Conservation (phyloP, 2,329 filamentous ascomycete genomes). For the Exophiala sideris region DNA sequence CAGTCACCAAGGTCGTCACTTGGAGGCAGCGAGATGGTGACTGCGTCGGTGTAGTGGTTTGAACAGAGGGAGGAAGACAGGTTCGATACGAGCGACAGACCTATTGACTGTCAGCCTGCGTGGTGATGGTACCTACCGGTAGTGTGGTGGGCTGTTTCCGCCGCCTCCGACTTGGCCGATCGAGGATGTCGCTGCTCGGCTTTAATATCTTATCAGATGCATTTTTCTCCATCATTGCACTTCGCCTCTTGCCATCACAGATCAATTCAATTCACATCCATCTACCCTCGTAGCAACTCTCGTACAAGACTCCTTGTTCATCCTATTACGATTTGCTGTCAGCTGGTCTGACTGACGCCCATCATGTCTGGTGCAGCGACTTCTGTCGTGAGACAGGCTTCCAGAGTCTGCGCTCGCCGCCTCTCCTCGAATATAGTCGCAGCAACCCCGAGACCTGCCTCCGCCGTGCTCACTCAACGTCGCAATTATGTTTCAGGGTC, state of each 20-base stretch:
- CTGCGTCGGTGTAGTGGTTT: neutral
- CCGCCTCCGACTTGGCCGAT: neutral
- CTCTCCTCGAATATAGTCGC: conserved; percentile 40
- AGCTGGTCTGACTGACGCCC: conserved; percentile 17
- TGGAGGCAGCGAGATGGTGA: neutral
- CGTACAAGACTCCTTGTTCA: neutral
- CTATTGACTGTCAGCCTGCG: neutral
- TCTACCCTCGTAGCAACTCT: neutral
- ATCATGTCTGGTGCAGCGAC: conserved; percentile 65
- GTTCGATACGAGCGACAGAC: neutral
- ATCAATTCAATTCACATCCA: neutral
- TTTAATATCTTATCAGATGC: conserved; percentile 6
- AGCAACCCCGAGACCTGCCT: conserved; percentile 32
- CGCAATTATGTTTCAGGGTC: conserved; percentile 82
- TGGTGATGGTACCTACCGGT: neutral
- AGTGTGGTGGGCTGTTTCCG: neutral
- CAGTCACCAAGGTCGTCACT: too few relatives aligned
- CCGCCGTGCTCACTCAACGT: conserved; percentile 38
- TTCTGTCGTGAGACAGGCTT: conserved; percentile 70
- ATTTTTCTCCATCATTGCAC: neutral
- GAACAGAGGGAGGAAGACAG: too few relatives aligned
- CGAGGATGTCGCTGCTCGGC: neutral
- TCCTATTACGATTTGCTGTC: conserved; percentile 1
- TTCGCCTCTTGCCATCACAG: neutral
- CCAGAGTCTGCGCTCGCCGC: conserved; percentile 55